A percentile compares a stretch with the other conserved stretches of the same genome.
phyloP scores from a whole-genome alignment of 2,329 filamentous ascomycete species.

The Cylindrodendrum hubeiense region DNA sequence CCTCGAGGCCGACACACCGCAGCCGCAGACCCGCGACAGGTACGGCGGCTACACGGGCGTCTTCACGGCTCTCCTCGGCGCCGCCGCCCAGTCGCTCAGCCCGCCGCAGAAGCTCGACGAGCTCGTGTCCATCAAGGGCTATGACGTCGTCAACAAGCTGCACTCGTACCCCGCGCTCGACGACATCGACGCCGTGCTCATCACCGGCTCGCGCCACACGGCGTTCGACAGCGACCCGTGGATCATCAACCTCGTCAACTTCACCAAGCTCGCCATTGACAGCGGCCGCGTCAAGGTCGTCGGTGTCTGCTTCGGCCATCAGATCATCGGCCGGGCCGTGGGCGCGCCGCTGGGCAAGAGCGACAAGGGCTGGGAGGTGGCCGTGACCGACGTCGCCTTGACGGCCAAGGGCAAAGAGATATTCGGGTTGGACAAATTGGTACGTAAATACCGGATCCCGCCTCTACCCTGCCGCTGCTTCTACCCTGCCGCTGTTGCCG shows the following conservation, averaged over 20 bases:
- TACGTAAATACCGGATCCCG: conserved; percentile 57
- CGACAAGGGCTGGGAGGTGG: conserved; percentile 59
- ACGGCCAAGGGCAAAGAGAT: conserved; percentile 55
- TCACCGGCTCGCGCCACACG: conserved; percentile 78
- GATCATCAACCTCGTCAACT: conserved; percentile 58
- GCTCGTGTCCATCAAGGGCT: conserved; percentile 71
- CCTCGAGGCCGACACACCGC: conserved; percentile 87
- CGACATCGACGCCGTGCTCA: conserved; percentile 83
- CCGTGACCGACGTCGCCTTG: conserved; percentile 55
- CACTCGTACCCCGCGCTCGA: conserved; percentile 79
- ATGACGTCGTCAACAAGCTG: conserved; percentile 76
- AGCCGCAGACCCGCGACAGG: conserved; percentile 70
- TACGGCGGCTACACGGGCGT: conserved; percentile 81
- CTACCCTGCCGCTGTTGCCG: conserved; percentile 64
- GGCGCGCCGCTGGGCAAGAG: conserved; percentile 53
- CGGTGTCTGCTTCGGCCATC: conserved; percentile 63
- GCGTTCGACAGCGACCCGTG: conserved; percentile 58
- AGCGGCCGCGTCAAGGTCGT: conserved; percentile 71
- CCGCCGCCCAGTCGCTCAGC: conserved; percentile 62
- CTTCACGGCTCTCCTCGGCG: conserved; percentile 71
- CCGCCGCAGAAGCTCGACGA: conserved; percentile 55
- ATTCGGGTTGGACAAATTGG: conserved; percentile 53
- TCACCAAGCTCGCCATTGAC: conserved; percentile 48
- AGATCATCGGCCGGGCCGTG: conserved; percentile 59
- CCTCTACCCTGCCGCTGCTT: neutral